Conservation (phyloP, 768 basidiomycete species). For the Coprinopsis sp. region DNA sequence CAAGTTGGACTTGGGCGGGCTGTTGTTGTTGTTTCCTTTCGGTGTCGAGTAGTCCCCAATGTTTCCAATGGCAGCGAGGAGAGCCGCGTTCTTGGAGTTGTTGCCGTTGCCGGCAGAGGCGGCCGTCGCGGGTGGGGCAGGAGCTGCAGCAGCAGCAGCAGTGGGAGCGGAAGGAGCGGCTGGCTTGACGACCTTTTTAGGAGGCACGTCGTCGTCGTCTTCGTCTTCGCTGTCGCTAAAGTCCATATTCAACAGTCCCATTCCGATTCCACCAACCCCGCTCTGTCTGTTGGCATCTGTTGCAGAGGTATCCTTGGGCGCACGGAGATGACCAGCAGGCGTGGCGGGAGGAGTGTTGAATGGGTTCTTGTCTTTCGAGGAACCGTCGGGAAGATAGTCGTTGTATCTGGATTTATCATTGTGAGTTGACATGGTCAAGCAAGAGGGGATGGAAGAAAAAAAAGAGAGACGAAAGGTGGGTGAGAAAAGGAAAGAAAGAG, state of each 20-base stretch:
- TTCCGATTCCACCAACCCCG: conserved; percentile 49
- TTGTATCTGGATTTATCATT: conserved; percentile 47
- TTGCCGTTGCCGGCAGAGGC: conserved; percentile 12
- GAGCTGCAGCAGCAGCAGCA: background rate
- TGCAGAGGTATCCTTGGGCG: conserved; percentile 6
- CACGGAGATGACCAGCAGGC: conserved; percentile 1
- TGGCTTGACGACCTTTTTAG: conserved; percentile 8
- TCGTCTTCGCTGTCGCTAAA: conserved; percentile 30
- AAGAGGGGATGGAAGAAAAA: conserved; percentile 9
- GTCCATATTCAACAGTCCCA: conserved; percentile 22
- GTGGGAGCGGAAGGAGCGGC: conserved; percentile 4
- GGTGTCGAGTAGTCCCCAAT: conserved; percentile 4
- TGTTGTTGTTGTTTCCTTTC: conserved; percentile 1
- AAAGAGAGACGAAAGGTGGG: conserved; percentile 5
- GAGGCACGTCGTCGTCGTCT: conserved; percentile 12
- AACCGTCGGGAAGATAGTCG: conserved; percentile 43
- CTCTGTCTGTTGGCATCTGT: conserved; percentile 37
- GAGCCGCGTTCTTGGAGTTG: conserved; percentile 35
- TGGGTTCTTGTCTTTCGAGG: conserved; percentile 3
- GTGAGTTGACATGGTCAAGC: background rate
- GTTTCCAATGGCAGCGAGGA: conserved; percentile 30
- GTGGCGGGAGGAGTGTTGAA: conserved; percentile 3
- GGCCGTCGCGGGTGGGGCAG: background rate
- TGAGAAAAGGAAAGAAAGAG: background rate
- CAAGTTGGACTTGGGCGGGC: conserved; percentile 8